Base-by-base conservation (phyloP, 176 grass and related monocot species). In the Saccharum spontaneum region DNA sequence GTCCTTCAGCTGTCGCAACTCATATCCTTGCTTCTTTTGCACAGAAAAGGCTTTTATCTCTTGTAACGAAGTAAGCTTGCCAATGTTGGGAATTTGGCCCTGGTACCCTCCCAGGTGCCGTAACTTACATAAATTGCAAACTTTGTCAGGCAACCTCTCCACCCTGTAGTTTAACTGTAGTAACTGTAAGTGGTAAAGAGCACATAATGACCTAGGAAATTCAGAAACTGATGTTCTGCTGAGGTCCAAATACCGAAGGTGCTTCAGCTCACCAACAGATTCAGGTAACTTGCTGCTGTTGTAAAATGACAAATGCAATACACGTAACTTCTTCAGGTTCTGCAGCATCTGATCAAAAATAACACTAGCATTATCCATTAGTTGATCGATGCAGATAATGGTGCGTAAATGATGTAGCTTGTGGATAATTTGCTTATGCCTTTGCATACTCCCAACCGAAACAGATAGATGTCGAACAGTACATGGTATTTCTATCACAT, bases 181-280 rank as follows among this genome's bases (percentile, higher is more conserved):
- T 5, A 36, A 22, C 36, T 79, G 48, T 8, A 86, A 79, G 18
- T 86, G 65, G 65, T 79, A 85, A 10, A 85, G 67, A 64, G 14
- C 11, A 65, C 68, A 48, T 15, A 80, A 22, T 49, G 84, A 86
- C 74, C 6, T 17, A 1, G 84, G 76, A 10, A 79, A 9, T 86
- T 80, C 30, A 4, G 41, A 64, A 80, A 86, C 15, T 0, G 7
- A 31, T 0, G 69, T 80, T 52, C 2, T n/a, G 0, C 0, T 6
- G 22, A 86, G 20, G 13, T 80, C n/a, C 77, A 86, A 39, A 38
- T 86, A 80, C 10, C 69, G 31, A 41, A 80, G 84, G 30, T 86
- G 77, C 69, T 80, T 86, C 15, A 81, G 24, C 22, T 66, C 23
- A 69, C 63, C 37, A 33, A 85, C 5, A 77, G 68, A 86, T 74